phyloP scores from a whole-genome alignment of 2,329 filamentous ascomycete species.

The Rachicladosporium sp. region DNA sequence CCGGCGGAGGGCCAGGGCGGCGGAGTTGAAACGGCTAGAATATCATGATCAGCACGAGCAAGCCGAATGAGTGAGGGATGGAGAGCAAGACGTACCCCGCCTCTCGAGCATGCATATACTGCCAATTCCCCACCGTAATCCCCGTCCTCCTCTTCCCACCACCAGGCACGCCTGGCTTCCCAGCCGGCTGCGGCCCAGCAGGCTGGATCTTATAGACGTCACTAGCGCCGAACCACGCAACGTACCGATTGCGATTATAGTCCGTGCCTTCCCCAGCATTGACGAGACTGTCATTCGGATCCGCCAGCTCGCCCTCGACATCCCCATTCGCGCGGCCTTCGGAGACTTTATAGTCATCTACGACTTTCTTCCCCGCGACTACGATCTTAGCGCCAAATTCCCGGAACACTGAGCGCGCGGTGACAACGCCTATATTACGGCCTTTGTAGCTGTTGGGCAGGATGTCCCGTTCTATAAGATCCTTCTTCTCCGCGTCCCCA shows the following conservation, averaged over 20 bases:
- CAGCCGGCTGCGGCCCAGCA: slow-evolving; percentile 29
- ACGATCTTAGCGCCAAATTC: slow-evolving; percentile 93
- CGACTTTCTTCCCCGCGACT: slow-evolving; percentile 73
- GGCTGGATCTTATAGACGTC: slow-evolving; percentile 77
- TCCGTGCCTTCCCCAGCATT: slow-evolving; percentile 44
- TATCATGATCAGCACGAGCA: slow-evolving; percentile 7
- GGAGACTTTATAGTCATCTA: slow-evolving; percentile 79
- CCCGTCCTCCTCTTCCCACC: slow-evolving; percentile 74
- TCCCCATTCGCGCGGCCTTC: slow-evolving; percentile 64
- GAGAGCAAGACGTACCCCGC: slow-evolving; percentile 53
- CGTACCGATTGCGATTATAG: slow-evolving; percentile 98
- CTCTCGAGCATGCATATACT: slow-evolving; percentile 83
- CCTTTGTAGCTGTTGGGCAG: slow-evolving; percentile 99
- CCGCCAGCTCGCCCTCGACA: slow-evolving; percentile 79
- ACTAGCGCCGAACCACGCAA: slow-evolving; percentile 95
- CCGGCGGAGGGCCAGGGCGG: slow-evolving; percentile 57
- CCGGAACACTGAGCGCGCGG: slow-evolving; percentile 88
- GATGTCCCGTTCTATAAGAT: slow-evolving; percentile 88
- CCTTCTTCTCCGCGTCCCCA: slow-evolving; percentile 90
- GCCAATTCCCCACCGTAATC: slow-evolving; percentile 92
- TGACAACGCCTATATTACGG: slow-evolving; percentile 90
- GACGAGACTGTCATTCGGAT: slow-evolving; percentile 65
- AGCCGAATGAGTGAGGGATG: slow-evolving; percentile 6
- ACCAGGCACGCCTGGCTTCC: slow-evolving; percentile 44
- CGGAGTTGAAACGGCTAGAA: slow-evolving; percentile 68